Evolutionary conservation across 2,329 filamentous ascomycete species (phyloP).

Genomic region (Arachnopeziza araneosa): DNA sequence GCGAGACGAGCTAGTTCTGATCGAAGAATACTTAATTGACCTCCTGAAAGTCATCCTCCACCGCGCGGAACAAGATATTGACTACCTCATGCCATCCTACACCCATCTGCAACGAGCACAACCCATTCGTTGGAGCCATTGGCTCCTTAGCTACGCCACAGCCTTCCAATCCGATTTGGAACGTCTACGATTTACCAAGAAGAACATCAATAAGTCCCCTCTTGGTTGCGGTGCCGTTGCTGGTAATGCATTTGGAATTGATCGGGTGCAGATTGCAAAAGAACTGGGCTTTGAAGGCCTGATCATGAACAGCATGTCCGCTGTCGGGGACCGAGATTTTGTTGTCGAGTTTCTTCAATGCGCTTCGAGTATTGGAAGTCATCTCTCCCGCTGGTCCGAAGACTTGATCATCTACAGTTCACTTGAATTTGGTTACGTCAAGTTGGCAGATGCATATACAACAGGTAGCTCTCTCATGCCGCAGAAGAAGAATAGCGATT

Average conservation of each 20-base stretch:
- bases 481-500: constrained; percentile 77
- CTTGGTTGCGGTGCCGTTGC: constrained; percentile 53
- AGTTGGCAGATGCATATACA: constrained; percentile 71
- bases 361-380: background rate
- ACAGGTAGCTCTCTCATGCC: constrained; percentile 54
- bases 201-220: constrained; percentile 30
- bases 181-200: constrained; percentile 48
- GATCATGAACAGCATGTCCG: constrained; percentile 46
- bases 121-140: constrained; percentile 77
- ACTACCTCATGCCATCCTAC: constrained; percentile 77
- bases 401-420: constrained; percentile 81
- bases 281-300: constrained; percentile 72
- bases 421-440: constrained; percentile 64
- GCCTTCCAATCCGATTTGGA: constrained; percentile 71
- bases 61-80: constrained; percentile 69
- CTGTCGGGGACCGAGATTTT: constrained; percentile 63
- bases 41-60: constrained; percentile 64
- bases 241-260: constrained; percentile 77
- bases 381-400: constrained; percentile 55
- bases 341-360: constrained; percentile 77
- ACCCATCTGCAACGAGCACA: constrained; percentile 80
- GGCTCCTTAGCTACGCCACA: constrained; percentile 69
- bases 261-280: constrained; percentile 70
- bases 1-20: constrained; percentile 63
- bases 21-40: constrained; percentile 63